Percentiles rank a stretch among this genome's conserved stretches.
These are phyloP conservation scores for Apiotrichum mycotoxinovorans DNA, from an alignment of 1,284 basidiomycete genomes.

Conservation along the genomic window DNA sequence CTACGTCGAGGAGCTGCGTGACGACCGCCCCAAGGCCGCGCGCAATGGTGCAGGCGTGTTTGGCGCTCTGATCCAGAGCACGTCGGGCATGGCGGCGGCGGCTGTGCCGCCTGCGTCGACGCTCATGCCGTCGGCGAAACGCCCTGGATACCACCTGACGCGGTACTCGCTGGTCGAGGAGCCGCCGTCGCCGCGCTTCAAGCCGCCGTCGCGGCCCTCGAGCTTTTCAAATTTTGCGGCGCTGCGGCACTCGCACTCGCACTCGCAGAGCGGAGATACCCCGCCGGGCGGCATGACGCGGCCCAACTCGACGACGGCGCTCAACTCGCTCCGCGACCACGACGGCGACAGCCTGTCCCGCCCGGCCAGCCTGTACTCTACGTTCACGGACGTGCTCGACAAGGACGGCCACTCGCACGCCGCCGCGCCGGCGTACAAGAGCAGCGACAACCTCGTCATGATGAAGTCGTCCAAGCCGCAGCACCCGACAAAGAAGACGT, in stretches of 20 bases:
- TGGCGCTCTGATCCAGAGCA: constrained; percentile 68
- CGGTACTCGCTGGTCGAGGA: constrained; percentile 50
- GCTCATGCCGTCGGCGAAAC: constrained; percentile 63
- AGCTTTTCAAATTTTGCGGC: constrained; percentile 12
- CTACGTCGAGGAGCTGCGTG: constrained; percentile 24
- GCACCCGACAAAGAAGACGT: constrained; percentile 19
- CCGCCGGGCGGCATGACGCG: neutral
- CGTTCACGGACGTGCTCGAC: neutral
- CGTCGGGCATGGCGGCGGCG: constrained; percentile 61
- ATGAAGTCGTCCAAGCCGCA: no score
- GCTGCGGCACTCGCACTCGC: neutral
- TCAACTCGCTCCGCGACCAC: constrained; percentile 10
- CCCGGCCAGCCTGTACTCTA: constrained; percentile 47
- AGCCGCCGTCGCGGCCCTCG: neutral
- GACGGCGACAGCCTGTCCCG: neutral
- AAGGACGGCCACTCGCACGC: neutral
- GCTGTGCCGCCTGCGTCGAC: constrained; percentile 59
- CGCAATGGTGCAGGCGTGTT: constrained; percentile 64
- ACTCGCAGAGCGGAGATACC: neutral
- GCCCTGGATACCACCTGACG: constrained; percentile 65
- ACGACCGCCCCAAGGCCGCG: constrained; percentile 56
- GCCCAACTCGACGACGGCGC: neutral
- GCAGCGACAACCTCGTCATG: constrained; percentile 30
- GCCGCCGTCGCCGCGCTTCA: neutral
- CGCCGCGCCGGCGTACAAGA: constrained; percentile 17